These are phyloP conservation scores for Ogataea trehaloabstinens DNA, from an alignment of 805 yeast species.

Conservation along the genomic window DNA sequence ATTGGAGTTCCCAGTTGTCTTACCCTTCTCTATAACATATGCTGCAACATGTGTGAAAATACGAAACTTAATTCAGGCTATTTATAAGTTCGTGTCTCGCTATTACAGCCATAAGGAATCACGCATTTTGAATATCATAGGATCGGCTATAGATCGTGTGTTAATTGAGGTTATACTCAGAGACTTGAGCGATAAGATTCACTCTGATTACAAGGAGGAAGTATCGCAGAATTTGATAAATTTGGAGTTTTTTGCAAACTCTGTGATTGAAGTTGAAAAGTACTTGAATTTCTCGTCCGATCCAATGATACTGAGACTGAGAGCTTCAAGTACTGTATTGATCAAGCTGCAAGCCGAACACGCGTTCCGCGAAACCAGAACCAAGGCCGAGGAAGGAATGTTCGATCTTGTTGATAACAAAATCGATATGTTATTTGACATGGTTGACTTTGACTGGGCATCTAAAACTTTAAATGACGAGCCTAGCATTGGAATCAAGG, in stretches of 20 bases:
- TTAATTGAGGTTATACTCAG: slow-evolving; percentile 64
- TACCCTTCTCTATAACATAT: slow-evolving; percentile 88
- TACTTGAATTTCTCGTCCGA: slow-evolving; percentile 30
- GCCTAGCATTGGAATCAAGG: slow-evolving; percentile 74
- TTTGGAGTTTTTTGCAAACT: slow-evolving; percentile 78
- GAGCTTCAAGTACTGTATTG: slow-evolving; percentile 21
- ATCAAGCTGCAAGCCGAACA: slow-evolving; percentile 39
- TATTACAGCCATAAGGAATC: slow-evolving; percentile 64
- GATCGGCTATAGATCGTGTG: slow-evolving; percentile 65
- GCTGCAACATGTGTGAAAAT: slow-evolving; percentile 82
- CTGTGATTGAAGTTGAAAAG: slow-evolving; percentile 67
- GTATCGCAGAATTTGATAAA: slow-evolving; percentile 86
- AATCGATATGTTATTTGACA: slow-evolving; percentile 74
- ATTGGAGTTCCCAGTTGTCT: slow-evolving; percentile 52
- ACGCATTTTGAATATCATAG: slow-evolving; percentile 56
- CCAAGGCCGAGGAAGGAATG: slow-evolving; percentile 73
- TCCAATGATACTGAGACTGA: slow-evolving; percentile 36
- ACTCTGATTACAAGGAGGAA: slow-evolving; percentile 81
- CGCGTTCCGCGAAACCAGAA: slow-evolving; percentile 57
- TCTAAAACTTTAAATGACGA: slow-evolving; percentile 49
- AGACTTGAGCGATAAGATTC: slow-evolving; percentile 58
- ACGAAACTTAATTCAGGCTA: slow-evolving; percentile 60
- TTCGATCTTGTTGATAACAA: slow-evolving; percentile 81
- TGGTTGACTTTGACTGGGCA: slow-evolving; percentile 85
- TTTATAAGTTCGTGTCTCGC: slow-evolving; percentile 61